Evolutionary conservation across 1,284 basidiomycete genomes (phyloP).

Genomic region (Moesziomyces antarcticus): DNA sequence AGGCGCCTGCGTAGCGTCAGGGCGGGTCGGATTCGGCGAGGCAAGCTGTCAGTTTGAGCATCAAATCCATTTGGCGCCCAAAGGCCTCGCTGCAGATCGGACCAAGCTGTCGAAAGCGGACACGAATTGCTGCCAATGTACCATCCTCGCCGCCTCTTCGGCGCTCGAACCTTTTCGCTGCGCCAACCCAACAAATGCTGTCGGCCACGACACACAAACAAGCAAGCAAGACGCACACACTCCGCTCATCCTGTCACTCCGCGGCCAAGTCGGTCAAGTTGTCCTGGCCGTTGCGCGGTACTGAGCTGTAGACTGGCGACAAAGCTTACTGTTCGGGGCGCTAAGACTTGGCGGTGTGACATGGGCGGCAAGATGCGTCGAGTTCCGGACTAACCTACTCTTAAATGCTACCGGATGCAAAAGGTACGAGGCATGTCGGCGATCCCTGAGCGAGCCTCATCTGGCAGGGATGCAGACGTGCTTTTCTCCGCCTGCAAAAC

Average conservation of each 20-base stretch:
- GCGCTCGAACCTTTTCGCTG: neutral
- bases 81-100: too few relatives aligned
- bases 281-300: too few relatives aligned
- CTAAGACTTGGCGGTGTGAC: too few relatives aligned
- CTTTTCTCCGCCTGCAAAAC: neutral
- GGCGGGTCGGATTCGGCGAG: neutral
- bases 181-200: neutral
- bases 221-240: neutral
- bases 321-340: too few relatives aligned
- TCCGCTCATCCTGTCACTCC: neutral
- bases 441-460: neutral
- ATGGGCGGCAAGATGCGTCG: too few relatives aligned
- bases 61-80: too few relatives aligned
- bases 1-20: neutral
- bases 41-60: neutral
- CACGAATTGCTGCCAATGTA: neutral
- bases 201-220: neutral
- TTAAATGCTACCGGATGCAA: too few relatives aligned
- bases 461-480: too few relatives aligned
- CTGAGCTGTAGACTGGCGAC: neutral
- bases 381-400: too few relatives aligned
- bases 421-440: neutral
- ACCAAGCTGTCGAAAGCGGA: neutral
- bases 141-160: neutral
- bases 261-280: neutral